A percentile compares a stretch with the other conserved stretches of the same genome.
Conservation (phyloP, 2,329 filamentous ascomycete genomes). For the Colletotrichum chrysophilum region DNA sequence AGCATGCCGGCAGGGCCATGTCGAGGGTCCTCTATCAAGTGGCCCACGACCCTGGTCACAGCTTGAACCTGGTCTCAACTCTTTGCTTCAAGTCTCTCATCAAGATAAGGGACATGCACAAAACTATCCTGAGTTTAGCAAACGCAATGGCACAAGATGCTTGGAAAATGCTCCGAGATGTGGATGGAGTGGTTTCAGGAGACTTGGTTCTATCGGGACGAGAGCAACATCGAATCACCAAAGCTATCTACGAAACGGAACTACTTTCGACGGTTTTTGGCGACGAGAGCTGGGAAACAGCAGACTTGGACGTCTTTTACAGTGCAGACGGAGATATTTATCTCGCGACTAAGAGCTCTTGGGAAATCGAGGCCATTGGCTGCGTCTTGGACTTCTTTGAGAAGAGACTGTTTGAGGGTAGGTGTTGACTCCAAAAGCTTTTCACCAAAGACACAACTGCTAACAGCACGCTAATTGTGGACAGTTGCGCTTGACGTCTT, state of each 20-base stretch:
- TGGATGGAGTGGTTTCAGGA: neutral
- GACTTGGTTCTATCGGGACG: neutral
- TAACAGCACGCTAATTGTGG: rapidly evolving
- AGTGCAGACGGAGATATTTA: neutral
- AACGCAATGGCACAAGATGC: neutral
- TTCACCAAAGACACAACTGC: neutral
- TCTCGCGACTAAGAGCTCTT: rapidly evolving
- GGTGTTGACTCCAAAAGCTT: rapidly evolving
- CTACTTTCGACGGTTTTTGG: neutral
- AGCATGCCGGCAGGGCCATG: neutral
- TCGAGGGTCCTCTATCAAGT: neutral
- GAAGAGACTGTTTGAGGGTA: neutral
- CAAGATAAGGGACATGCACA: rapidly evolving
- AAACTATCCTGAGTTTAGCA: rapidly evolving
- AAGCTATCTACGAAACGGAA: neutral
- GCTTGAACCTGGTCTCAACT: neutral
- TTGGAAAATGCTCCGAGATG: neutral
- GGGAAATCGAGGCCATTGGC: neutral
- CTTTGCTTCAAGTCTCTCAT: rapidly evolving
- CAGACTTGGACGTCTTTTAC: neutral
- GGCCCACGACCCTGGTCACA: neutral
- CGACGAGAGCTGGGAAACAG: neutral
- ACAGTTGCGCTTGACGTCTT: neutral
- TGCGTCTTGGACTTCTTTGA: neutral
- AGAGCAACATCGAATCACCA: neutral